Evolutionary conservation across 192 early-diverging fungal genomes (phyloP).

Genomic region (Pilobolus umbonatus): DNA sequence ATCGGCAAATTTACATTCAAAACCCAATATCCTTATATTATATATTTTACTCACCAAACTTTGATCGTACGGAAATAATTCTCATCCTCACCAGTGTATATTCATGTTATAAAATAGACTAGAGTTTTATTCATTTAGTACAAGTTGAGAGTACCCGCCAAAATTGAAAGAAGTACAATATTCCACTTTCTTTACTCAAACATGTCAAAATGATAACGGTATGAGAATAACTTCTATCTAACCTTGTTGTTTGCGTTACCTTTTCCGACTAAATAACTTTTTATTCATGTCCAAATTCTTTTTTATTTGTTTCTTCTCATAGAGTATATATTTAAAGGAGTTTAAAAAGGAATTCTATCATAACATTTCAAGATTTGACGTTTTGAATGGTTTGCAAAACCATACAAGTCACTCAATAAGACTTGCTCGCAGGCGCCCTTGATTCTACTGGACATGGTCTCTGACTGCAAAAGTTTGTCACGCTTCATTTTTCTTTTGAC

Average conservation of each 20-base stretch:
- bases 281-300: constrained; percentile 2
- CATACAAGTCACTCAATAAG: background rate
- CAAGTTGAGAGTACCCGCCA: constrained; percentile 1
- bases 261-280: background rate
- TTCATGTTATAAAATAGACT: constrained; percentile 2
- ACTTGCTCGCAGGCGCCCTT: background rate
- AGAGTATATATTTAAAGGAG: background rate
- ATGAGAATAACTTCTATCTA: background rate
- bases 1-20: too few relatives aligned
- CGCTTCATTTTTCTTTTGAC: constrained; percentile 8
- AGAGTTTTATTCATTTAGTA: constrained; percentile 1
- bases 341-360: constrained; percentile 1
- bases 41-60: too few relatives aligned
- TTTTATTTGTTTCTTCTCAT: background rate
- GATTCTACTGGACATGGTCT: background rate
- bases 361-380: background rate
- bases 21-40: too few relatives aligned
- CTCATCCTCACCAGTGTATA: constrained; percentile 7
- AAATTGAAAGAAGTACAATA: constrained; percentile 2
- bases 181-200: constrained; percentile 9
- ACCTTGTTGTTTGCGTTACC: background rate
- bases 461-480: background rate
- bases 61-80: constrained; percentile 1
- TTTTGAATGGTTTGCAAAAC: background rate
- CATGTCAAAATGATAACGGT: constrained; percentile 8